phyloP scores from a whole-genome alignment of 768 basidiomycete genomes.

The Tephrocybe sp. region DNA sequence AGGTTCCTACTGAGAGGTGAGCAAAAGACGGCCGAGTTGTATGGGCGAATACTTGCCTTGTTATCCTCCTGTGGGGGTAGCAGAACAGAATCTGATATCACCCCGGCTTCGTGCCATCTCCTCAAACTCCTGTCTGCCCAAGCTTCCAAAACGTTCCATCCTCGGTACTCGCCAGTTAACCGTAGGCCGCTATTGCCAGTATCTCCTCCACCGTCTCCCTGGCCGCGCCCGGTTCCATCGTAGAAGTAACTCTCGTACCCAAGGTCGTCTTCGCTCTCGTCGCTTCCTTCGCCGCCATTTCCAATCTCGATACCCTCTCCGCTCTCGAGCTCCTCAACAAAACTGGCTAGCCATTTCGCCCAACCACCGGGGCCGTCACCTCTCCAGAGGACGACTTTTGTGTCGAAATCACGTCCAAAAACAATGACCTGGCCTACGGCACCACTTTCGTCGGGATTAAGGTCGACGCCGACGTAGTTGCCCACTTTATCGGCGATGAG shows the following conservation, averaged over 20 bases:
- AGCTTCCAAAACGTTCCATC: constrained; percentile 92
- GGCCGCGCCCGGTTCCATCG: constrained; percentile 74
- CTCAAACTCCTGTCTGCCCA: constrained; percentile 89
- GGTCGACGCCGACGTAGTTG: constrained; percentile 95
- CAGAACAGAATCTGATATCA: constrained; percentile 53
- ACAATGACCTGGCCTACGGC: constrained; percentile 91
- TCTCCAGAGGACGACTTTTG: constrained; percentile 92
- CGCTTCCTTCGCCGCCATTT: constrained; percentile 50
- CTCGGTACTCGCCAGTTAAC: constrained; percentile 82
- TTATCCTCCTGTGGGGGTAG: constrained; percentile 40
- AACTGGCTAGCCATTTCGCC: constrained; percentile 91
- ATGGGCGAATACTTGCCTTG: constrained; percentile 42
- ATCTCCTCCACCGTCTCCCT: constrained; percentile 79
- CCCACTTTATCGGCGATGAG: constrained; percentile 91
- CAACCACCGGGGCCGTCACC: constrained; percentile 92
- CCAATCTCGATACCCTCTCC: constrained; percentile 90
- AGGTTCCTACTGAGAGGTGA: constrained; percentile 28
- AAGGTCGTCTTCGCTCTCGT: constrained; percentile 79
- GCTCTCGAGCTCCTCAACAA: constrained; percentile 89
- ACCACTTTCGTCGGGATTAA: constrained; percentile 81
- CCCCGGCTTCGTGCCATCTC: constrained; percentile 81
- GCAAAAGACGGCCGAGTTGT: not conserved
- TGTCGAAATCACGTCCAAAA: constrained; percentile 98
- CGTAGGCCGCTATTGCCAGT: constrained; percentile 69
- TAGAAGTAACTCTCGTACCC: constrained; percentile 89